Conservation (phyloP, 2,329 filamentous ascomycete species). For the Neoscytalidium dimidiatum region DNA sequence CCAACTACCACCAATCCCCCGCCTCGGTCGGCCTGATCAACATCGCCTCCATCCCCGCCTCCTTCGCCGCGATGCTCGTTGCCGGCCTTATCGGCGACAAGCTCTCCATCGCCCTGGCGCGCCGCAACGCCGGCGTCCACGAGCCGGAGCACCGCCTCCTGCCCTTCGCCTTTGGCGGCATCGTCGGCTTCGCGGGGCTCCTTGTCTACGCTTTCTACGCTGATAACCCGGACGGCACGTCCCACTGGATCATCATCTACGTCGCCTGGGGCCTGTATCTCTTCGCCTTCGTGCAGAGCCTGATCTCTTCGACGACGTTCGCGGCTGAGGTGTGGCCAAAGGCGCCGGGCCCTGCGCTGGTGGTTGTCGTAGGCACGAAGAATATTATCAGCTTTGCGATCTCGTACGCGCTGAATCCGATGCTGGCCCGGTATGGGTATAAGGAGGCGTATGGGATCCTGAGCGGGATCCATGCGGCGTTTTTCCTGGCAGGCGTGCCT, state of each 20-base stretch:
- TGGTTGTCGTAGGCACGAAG: conserved; percentile 36
- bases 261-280: conserved; percentile 34
- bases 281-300: conserved; percentile 28
- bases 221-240: background rate
- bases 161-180: conserved; percentile 33
- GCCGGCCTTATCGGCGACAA: conserved; percentile 29
- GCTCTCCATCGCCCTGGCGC: conserved; percentile 32
- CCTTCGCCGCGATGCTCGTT: conserved; percentile 28
- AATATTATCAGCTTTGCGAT: conserved; percentile 39
- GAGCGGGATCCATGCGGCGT: conserved; percentile 24
- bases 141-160: conserved; percentile 39
- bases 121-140: conserved; percentile 35
- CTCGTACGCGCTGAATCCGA: conserved; percentile 34
- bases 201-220: background rate
- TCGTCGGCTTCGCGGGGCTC: conserved; percentile 29
- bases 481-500: conserved; percentile 17
- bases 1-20: conserved; percentile 35
- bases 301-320: conserved; percentile 35
- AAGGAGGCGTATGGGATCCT: conserved; percentile 27
- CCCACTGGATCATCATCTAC: conserved; percentile 25
- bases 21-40: conserved; percentile 23
- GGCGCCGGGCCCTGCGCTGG: conserved; percentile 34
- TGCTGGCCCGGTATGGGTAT: conserved; percentile 30
- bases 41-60: conserved; percentile 26
- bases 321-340: conserved; percentile 30